These are phyloP conservation scores for Porcisia hertigi DNA, from an alignment of 208 protist species.

Conservation along the genomic window DNA sequence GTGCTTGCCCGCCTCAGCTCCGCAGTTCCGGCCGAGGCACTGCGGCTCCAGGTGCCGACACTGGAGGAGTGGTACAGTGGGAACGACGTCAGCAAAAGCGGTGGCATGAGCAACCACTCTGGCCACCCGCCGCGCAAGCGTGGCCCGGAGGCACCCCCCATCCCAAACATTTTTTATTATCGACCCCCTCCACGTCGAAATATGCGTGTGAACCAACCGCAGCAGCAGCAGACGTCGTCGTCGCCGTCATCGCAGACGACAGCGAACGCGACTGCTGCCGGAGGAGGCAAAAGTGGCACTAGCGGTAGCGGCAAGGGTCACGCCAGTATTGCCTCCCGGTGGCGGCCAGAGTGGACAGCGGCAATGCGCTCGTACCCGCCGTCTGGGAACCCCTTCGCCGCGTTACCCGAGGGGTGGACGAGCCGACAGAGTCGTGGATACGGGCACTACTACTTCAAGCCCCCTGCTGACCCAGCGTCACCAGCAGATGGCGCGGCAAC, in stretches of 20 bases:
- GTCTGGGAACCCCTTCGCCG: constrained; percentile 51
- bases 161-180: constrained; percentile 29
- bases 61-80: constrained; percentile 26
- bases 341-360: constrained; percentile 61
- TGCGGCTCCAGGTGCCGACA: constrained; percentile 11
- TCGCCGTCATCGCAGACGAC: not conserved
- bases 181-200: constrained; percentile 21
- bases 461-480: constrained; percentile 1
- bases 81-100: not conserved
- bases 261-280: not conserved
- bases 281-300: not conserved
- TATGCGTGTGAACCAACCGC: not conserved
- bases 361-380: constrained; percentile 61
- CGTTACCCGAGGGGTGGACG: constrained; percentile 71
- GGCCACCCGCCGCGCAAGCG: constrained; percentile 17
- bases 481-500: constrained; percentile 8
- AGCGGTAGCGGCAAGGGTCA: not conserved
- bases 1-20: constrained; percentile 23
- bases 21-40: not conserved
- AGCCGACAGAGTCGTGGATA: constrained; percentile 46
- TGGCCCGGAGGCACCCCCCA: constrained; percentile 8
- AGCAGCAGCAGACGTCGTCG: not conserved
- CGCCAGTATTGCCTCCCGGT: constrained; percentile 30
- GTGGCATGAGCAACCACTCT: not conserved
- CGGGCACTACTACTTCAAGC: constrained; percentile 79